These are phyloP conservation scores for Cydonia oblonga DNA, from an alignment of 331 rosid species.

Conservation along the genomic window DNA sequence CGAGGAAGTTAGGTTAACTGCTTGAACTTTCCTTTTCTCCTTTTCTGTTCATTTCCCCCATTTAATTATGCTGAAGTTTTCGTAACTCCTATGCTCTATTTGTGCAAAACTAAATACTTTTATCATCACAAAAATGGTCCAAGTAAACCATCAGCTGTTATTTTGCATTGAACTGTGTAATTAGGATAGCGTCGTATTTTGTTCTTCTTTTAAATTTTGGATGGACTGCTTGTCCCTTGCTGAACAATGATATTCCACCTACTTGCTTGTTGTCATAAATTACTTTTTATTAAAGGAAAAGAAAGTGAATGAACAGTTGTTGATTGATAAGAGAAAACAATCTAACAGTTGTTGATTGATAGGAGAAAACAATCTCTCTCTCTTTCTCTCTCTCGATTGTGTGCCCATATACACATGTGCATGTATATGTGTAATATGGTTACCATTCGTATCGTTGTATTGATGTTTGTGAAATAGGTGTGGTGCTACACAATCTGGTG, in stretches of 20 bases:
- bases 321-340: not conserved
- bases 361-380: not conserved
- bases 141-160: not conserved
- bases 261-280: not conserved
- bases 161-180: not conserved
- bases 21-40: not conserved
- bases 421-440: not conserved
- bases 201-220: not conserved
- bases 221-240: not conserved
- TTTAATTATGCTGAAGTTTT: not conserved
- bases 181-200: not conserved
- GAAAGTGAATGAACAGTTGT: too few relatives aligned
- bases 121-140: not conserved
- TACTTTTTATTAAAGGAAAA: not conserved
- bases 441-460: too few relatives aligned
- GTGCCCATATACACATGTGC: not conserved
- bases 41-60: not conserved
- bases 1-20: not conserved
- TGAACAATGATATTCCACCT: not conserved
- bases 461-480: slow-evolving; percentile 45
- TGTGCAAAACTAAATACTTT: not conserved
- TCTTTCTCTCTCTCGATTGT: not conserved
- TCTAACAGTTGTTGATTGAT: too few relatives aligned
- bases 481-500: slow-evolving; percentile 92
- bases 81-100: not conserved